Base-by-base conservation (phyloP, 2,329 filamentous ascomycete genomes). In the Neopestalotiopsis clavispora region DNA sequence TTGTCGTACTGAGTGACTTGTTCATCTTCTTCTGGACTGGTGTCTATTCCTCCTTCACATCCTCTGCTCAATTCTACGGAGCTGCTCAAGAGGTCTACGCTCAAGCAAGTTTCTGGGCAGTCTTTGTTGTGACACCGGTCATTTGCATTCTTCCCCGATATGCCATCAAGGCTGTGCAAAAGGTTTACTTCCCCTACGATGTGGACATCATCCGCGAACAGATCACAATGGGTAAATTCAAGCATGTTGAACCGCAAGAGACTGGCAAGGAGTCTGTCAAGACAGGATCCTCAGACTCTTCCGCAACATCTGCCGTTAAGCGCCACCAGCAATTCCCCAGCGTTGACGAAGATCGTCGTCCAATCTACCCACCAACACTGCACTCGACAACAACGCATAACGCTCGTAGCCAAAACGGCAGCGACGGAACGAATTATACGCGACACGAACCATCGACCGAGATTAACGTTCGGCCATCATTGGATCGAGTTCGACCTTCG, bases 1-100 rank as follows among this genome's bases (percentile, higher is more conserved):
- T 98, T 71, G 92, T 97, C 65, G 82, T 82, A 30, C 87, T 98
- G 79, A 97, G 94, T 81, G 92, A 92, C 71, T 79, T 98, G 38
- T 89, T 98, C 75, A 89, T 98, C 77, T 99, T 94, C 85, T 92
- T 97, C 83, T 98, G 96, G 94, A 98, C 96, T 5, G 96, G 94
- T 38, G 87, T 97, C 49, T 99, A 97, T 82, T 87, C 87, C 0
- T 80, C 85, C 3, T 83, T 83, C 52, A 84, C 81, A 5, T 84
- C 80, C 65, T 81, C 87, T 0, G 80, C 75, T 4, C 81, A 79
- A 40, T 90, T 98, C 81, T 98, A 95, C 83, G 86, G 92, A 72
- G 88, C 93, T 2, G 95, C 90, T 4, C 81, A 87, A 1, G 89
- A 98, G 80, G 89, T 97, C 10, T 98, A 97, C 73, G 89, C 89